Evolutionary conservation across 139 green algal genomes (phyloP), one percentile per base, ranked within the genome.

Genomic region (Chlamydomonas sphaeroides): DNA sequence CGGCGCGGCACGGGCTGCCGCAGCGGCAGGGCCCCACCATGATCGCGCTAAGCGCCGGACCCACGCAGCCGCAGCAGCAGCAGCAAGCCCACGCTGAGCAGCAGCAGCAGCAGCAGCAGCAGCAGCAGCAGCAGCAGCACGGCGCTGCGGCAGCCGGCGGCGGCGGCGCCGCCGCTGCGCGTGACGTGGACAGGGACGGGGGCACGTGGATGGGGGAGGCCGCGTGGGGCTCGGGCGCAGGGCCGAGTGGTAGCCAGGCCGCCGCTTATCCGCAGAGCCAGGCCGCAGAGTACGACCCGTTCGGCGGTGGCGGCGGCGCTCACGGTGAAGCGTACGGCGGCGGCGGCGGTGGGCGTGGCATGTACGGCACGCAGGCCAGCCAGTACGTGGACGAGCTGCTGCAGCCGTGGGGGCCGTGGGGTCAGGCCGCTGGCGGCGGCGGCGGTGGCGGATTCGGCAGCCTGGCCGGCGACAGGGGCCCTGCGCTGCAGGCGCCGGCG

Each of bases 331-430:
- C 25, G 5, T n/a, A 63, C 45, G 68, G 45, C 30, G 45, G 17
- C 6, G 68, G 45, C 45, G 42, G 14, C 33, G 68, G 15, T 62
- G 68, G 26, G 21, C 5, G 45, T 53, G 11, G 45, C 45, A 3
- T 20, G 61, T 67, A 67, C 61, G 63, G 63, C 63, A 69, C 63
- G 4, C 63, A 69, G 63, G 63, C 63, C 23, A 69, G 63, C 63
- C 63, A 69, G 63, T 5, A 26, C 35, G 35, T 32, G 63, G 63
- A 48, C 53, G 53, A 30, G 21, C 53, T 62, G 18, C 20, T n/a
- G n/a, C n/a, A n/a, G n/a, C n/a, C n/a, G n/a, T n/a, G n/a, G n/a
- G n/a, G n/a, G n/a, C n/a, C n/a, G n/a, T n/a, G n/a, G n/a, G n/a
- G n/a, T n/a, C n/a, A 36, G 57, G 30, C 15, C 14, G 51, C 51